Base-by-base conservation (phyloP, 2,329 filamentous ascomycete species). In the Trichoderma brevicompactum region DNA sequence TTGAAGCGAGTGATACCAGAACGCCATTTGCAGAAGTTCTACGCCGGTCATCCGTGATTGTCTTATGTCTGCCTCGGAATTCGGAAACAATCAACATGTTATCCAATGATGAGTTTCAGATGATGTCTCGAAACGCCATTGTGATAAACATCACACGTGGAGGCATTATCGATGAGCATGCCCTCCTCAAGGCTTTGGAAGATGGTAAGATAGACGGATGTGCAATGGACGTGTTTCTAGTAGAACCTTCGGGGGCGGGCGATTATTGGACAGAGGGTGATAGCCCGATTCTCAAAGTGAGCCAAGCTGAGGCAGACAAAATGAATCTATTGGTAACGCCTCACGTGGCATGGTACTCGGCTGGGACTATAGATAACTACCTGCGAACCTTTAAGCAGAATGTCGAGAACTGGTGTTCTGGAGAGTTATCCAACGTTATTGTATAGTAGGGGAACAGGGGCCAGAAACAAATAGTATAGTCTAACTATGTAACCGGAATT, bases 271-370 rank as follows among this genome's bases (percentile, higher is more conserved):
- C 36, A 10, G 54, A 58, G 13, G 41, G 54, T 9, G 54, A 58
- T 36, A 58, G 54, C n/a, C 54, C 54, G 5, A 36, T 58, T 46
- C 54, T 58, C 12, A 46, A 12, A 9, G n/a, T 58, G 23, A 58
- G 10, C 10, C 23, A 58, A n/a, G 41, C 12, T 19, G 54, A 58
- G 10, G 54, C 41, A 3, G 54, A 58, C 10, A 40, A 58, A 2
- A 9, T 46, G n/a, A 58, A 58, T 5, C 2, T 58, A 1, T 4
- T 58, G 10, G 41, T 58, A 15, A 58, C 54, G n/a, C 54, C 54
- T 1, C 54, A 46, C 10, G 41, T 58, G 0, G 54, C 54, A 15
- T 58, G 54, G 54, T 58, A 19, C 3, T 23, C 54, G 15, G 34
- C 10, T 4, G 19, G n/a, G 15, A 58, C 41, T 4, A 58, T 46